Base-by-base conservation (phyloP, 768 basidiomycete species). In the Boletus tomentosulus region DNA sequence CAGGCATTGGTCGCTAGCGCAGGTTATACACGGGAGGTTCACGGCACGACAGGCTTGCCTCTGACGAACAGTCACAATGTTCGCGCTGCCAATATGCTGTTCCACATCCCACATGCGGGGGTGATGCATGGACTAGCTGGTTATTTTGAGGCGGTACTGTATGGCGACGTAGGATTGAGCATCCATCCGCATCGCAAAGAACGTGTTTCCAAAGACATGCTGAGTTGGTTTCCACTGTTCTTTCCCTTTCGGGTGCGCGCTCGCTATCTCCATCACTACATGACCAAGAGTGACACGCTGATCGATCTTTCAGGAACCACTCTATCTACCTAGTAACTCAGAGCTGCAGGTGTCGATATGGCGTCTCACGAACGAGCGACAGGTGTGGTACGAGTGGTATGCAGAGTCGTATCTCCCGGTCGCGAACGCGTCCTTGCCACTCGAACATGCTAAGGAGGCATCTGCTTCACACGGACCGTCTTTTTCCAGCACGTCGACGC, bases 341-440 rank as follows among this genome's bases (percentile, higher is more conserved):
- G 97, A 99, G 65, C 75, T 99, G 12, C 88, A 92, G 55, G 91
- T 98, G 4, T 89, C 89, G 24, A 82, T 99, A 27, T 99, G 97
- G 95, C 85, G 97, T 25, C 72, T 97, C 57, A 96, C 93, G 2
- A 90, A 89, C 69, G 81, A 86, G 52, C 83, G 84, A 16, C 87
- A 89, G 61, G 90, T 99, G 13, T 99, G 97, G 97, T 98, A 98
- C 71, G 97, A 98, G 71, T 99, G 97, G 97, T 86, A 89, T 65
- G 94, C 93, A 0, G 95, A 98, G 64, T 86, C 92, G 16, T 98
- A 91, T 74, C 75, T 98, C 49, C 82, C 89, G 5, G 75, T 86
- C 16, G 76, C 80, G 33, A 69, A 69, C 38, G 63, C 66, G 34
- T 51, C 70, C 62, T 51, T 44, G 51, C 56, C 53, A 2, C n/a